Base-by-base conservation (phyloP, 139 green algal genomes). In the Asterochloris erici region DNA sequence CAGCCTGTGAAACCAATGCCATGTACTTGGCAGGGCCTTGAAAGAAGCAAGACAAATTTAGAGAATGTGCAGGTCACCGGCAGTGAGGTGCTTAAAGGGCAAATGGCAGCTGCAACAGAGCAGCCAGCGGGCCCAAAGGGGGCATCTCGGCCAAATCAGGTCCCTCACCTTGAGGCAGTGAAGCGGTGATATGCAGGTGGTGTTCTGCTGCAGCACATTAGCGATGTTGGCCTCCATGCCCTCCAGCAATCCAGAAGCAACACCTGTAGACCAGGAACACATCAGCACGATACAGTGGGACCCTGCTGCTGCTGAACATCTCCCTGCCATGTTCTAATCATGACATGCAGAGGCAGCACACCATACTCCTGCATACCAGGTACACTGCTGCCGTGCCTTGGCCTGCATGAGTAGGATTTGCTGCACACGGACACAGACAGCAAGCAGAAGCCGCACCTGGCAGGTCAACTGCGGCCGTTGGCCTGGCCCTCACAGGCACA, bases 121-220 rank as follows among this genome's bases (percentile, higher is more conserved):
- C 21, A 9, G 66, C 66, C 21, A 26, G 66, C 66, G 10, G 66
- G 66, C 17, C 19, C 21, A 71, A 23, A 13, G 6, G 9, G 66
- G 38, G 38, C 38, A 54, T 54, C 38, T 54, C 6, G 38, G 38
- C 38, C 6, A 54, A 54, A 54, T 10, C 38, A 54, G 38, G 38
- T 2, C 38, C 38, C 63, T 61, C 77, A 85, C 78, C 82, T 85
- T 81, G 60, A 83, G 77, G 82, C 75, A 83, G 79, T 87, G 79
- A 62, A 83, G 13, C 16, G 82, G 73, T 15, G 69, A 69, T 17
- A 78, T 76, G 84, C 75, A 77, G 21, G 71, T 29, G 60, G 82
- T 88, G 82, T 84, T 68, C 26, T 78, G 47, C 9, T 68, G 68
- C 74, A 88, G 82, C 47, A 79, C 66, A 9, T 64, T 14, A 16